Base-by-base conservation (phyloP, 2,329 filamentous ascomycete species). In the Epichloe sibirici region DNA sequence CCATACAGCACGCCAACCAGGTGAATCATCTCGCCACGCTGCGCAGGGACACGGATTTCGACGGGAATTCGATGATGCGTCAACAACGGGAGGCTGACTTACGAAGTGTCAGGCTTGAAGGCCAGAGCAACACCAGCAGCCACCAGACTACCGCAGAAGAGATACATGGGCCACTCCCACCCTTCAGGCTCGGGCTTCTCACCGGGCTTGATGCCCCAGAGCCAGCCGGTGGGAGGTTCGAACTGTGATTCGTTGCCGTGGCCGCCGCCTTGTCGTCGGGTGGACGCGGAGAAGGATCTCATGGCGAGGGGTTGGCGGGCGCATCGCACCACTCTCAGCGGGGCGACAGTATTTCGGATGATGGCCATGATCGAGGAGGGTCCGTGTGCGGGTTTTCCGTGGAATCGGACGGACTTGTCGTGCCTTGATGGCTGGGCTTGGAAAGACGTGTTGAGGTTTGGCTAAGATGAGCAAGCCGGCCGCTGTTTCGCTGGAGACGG, bases 71-170 rank as follows among this genome's bases (percentile, higher is more conserved):
- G 15, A 17, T 0, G 47, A 13, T 12, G 17, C n/a, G 21, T 5
- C 12, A 31, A 11, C 12, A 31, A 11, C 37, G 34, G 44, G 42
- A 15, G 34, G 35, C 23, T 23, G 31, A 89, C 90, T 75, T 78
- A 98, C 93, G 89, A 95, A 58, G 91, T 97, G 78, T 98, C 93
- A 51, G 93, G 93, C 83, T 97, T 97, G 69, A 93, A 97, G 57
- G 88, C 89, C 73, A 95, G 89, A 59, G 86, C 88, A 59, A 96
- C 76, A 56, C 80, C 82, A 51, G 83, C 85, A 58, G 89, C 75
- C 31, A 82, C 71, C 64, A 95, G 72, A 64, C 83, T 85, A 67
- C 84, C 86, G 71, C 95, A 90, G 48, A 90, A 90, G 68, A 87
- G 88, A 68, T 85, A 85, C 75, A 86, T 90, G 52, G 90, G 72